These are phyloP conservation scores for Aspergillus sp. DNA, from an alignment of 2,329 filamentous ascomycete species.

Conservation along the genomic window DNA sequence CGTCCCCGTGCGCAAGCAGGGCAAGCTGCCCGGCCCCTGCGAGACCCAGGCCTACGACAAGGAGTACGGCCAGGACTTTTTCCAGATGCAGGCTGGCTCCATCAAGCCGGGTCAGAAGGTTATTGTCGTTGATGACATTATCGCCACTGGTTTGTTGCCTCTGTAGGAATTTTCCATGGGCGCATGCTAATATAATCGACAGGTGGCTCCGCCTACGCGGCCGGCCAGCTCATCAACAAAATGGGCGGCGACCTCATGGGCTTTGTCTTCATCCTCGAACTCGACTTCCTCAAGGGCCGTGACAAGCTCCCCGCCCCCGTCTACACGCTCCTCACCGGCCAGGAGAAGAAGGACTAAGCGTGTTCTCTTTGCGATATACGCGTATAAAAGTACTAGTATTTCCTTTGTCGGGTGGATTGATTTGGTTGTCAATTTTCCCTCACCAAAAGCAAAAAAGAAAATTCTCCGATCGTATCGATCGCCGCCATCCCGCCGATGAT, in stretches of 20 bases:
- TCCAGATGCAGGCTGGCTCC: slow-evolving; percentile 89
- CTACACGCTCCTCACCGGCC: slow-evolving; percentile 74
- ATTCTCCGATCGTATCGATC: not conserved
- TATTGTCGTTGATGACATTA: slow-evolving; percentile 94
- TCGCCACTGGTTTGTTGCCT: slow-evolving; percentile 77
- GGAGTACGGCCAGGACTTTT: slow-evolving; percentile 93
- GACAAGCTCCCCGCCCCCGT: slow-evolving; percentile 84
- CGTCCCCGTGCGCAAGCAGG: slow-evolving; percentile 90
- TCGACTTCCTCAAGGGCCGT: slow-evolving; percentile 87
- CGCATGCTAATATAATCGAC: not conserved
- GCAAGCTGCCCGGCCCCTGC: slow-evolving; percentile 89
- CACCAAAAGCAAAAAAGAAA: not conserved
- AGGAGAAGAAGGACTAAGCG: slow-evolving; percentile 38
- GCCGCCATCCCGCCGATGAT: not conserved
- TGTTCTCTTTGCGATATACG: not conserved
- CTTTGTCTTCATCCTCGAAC: slow-evolving; percentile 93
- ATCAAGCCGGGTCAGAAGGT: slow-evolving; percentile 86
- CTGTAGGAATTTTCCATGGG: not conserved
- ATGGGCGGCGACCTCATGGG: slow-evolving; percentile 83
- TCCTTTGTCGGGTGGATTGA: slow-evolving; percentile 1
- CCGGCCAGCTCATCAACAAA: slow-evolving; percentile 80
- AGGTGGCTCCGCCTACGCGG: slow-evolving; percentile 91
- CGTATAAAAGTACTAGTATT: not conserved
- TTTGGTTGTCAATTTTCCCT: not conserved
- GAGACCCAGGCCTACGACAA: slow-evolving; percentile 86